phyloP scores from a whole-genome alignment of 352 stramenopile genomes.

The Globisporangium polare region DNA sequence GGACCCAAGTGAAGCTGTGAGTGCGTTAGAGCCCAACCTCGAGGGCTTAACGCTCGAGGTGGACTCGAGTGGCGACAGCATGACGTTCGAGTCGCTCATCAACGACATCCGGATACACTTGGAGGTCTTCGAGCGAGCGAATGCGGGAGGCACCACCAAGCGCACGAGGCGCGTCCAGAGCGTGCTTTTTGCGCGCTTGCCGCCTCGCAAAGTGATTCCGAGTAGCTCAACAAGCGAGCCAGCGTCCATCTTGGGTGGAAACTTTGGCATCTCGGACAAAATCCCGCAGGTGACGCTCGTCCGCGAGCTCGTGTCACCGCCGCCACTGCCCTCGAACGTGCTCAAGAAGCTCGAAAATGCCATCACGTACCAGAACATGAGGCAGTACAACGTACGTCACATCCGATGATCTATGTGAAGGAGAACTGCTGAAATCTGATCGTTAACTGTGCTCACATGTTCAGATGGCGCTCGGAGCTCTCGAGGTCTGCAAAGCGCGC shows the following conservation, averaged over 20 bases:
- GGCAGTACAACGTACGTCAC: constrained; percentile 51
- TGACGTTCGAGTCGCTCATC: constrained; percentile 19
- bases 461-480: constrained; percentile 54
- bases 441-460: background rate
- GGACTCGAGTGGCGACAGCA: constrained; percentile 11
- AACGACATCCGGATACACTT: constrained; percentile 29
- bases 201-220: constrained; percentile 21
- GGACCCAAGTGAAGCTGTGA: background rate
- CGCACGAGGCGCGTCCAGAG: constrained; percentile 23
- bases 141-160: constrained; percentile 8
- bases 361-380: constrained; percentile 63
- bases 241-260: background rate
- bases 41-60: constrained; percentile 14
- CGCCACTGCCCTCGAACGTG: constrained; percentile 29
- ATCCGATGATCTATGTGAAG: background rate
- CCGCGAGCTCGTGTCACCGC: constrained; percentile 47
- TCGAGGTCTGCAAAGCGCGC: constrained; percentile 37
- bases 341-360: constrained; percentile 48
- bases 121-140: constrained; percentile 17
- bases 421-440: too few species aligned
- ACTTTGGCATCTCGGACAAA: constrained; percentile 11
- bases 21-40: background rate
- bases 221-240: background rate
- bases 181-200: constrained; percentile 32
- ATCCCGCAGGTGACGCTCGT: constrained; percentile 54